These are phyloP conservation scores for Lichtheimia hyalospora DNA, from an alignment of 371 early-diverging fungal genomes.

Conservation along the genomic window DNA sequence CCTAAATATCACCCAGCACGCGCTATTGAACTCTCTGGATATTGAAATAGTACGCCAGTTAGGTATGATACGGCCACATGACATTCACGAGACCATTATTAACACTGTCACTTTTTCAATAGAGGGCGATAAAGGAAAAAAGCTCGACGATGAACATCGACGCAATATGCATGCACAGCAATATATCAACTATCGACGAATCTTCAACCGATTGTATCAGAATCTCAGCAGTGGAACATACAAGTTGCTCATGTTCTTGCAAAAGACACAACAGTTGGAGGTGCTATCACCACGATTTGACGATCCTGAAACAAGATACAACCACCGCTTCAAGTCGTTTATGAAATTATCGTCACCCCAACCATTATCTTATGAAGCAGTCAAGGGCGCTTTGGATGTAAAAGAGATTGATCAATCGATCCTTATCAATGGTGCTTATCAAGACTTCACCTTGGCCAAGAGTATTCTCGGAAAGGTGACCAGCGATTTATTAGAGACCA, in stretches of 20 bases:
- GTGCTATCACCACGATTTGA: slow-evolving; percentile 48
- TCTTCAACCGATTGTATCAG: slow-evolving; percentile 17
- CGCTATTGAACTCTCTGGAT: too few species aligned
- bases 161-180: background rate
- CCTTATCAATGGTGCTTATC: slow-evolving; percentile 24
- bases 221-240: slow-evolving; percentile 28
- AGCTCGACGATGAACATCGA: slow-evolving; percentile 6
- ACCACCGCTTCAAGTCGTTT: slow-evolving; percentile 66
- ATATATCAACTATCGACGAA: background rate
- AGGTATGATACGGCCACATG: background rate
- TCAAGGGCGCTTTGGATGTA: slow-evolving; percentile 22
- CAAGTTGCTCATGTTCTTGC: slow-evolving; percentile 35
- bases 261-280: slow-evolving; percentile 39
- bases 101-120: background rate
- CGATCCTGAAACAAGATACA: slow-evolving; percentile 53
- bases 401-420: slow-evolving; percentile 25
- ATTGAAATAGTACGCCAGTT: background rate
- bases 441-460: slow-evolving; percentile 32
- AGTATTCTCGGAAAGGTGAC: slow-evolving; percentile 25
- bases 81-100: too few species aligned
- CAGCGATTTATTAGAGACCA: slow-evolving; percentile 18
- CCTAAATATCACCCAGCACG: too few species aligned
- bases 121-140: background rate
- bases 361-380: slow-evolving; percentile 34
- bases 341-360: slow-evolving; percentile 48